phyloP scores from a whole-genome alignment of 2,329 filamentous ascomycete genomes.

The Chaetothyriales sp. region DNA sequence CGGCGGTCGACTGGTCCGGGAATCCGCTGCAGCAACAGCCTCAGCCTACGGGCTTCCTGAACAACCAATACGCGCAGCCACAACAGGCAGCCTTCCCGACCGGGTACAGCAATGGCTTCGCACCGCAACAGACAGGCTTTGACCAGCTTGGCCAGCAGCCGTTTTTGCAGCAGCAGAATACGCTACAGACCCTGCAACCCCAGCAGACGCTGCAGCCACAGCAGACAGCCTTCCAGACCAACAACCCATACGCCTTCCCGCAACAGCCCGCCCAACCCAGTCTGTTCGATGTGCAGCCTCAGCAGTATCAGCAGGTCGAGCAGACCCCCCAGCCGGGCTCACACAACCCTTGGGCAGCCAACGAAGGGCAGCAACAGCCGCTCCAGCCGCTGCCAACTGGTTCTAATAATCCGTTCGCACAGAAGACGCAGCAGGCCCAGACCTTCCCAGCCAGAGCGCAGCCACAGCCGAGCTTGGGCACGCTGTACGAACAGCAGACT shows the following conservation, averaged over 20 bases:
- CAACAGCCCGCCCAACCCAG: slow-evolving; percentile 24
- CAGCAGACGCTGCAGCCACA: slow-evolving; percentile 36
- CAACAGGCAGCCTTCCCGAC: slow-evolving; percentile 54
- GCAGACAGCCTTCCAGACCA: slow-evolving; percentile 42
- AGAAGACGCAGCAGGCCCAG: slow-evolving; percentile 22
- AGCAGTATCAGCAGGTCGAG: slow-evolving; percentile 39
- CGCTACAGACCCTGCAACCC: slow-evolving; percentile 20
- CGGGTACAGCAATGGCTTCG: slow-evolving; percentile 56
- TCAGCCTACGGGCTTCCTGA: slow-evolving; percentile 52
- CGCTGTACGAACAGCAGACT: slow-evolving; percentile 49
- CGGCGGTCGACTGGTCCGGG: slow-evolving; percentile 90
- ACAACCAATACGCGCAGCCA: slow-evolving; percentile 46
- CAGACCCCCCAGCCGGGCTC: slow-evolving; percentile 52
- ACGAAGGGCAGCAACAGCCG: slow-evolving; percentile 33
- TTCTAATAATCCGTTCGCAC: slow-evolving; percentile 92
- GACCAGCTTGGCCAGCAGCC: slow-evolving; percentile 29
- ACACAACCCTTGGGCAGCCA: slow-evolving; percentile 81
- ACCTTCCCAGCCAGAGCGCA: slow-evolving; percentile 40
- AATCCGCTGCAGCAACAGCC: slow-evolving; percentile 76
- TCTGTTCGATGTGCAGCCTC: slow-evolving; percentile 24
- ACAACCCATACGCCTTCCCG: slow-evolving; percentile 45
- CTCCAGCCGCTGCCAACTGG: slow-evolving; percentile 76
- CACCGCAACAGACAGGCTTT: slow-evolving; percentile 37
- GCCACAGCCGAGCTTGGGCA: slow-evolving; percentile 54
- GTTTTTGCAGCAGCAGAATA: slow-evolving; percentile 35